phyloP scores from a whole-genome alignment of 208 protist genomes.

The Leishmania major region DNA sequence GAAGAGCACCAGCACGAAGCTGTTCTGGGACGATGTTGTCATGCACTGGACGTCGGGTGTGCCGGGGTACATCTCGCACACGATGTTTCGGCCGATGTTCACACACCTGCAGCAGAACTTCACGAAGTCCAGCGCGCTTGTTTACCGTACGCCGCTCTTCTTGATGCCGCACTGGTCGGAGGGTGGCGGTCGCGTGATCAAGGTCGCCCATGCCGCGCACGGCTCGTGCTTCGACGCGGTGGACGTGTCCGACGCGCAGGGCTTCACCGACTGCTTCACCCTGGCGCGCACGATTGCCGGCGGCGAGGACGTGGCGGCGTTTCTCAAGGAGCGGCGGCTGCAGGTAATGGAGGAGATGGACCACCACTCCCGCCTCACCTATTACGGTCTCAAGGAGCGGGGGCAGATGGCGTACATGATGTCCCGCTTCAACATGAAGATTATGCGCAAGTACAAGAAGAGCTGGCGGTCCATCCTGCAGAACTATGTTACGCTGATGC shows the following conservation, averaged over 20 bases:
- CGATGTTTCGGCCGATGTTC: conserved; percentile 92
- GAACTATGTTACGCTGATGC: conserved; percentile 89
- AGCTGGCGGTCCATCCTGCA: conserved; percentile 84
- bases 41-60: conserved; percentile 89
- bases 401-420: conserved; percentile 88
- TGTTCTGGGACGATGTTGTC: conserved; percentile 92
- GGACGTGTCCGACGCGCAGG: conserved; percentile 88
- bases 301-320: conserved; percentile 72
- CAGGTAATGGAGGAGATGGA: conserved; percentile 92
- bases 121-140: conserved; percentile 72
- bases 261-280: conserved; percentile 92
- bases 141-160: conserved; percentile 87
- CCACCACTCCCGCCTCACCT: conserved; percentile 72
- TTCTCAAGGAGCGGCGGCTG: conserved; percentile 78
- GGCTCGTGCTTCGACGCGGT: conserved; percentile 87
- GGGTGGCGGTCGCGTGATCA: conserved; percentile 85
- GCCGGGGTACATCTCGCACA: conserved; percentile 91
- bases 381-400: conserved; percentile 86
- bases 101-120: conserved; percentile 92
- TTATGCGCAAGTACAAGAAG: conserved; percentile 89
- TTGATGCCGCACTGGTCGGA: conserved; percentile 91
- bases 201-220: conserved; percentile 87
- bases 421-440: conserved; percentile 91
- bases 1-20: conserved; percentile 85
- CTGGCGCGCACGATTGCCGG: conserved; percentile 78